Evolutionary conservation across 768 basidiomycete genomes (phyloP).

Genomic region (Termitomyces eurrhizus): DNA sequence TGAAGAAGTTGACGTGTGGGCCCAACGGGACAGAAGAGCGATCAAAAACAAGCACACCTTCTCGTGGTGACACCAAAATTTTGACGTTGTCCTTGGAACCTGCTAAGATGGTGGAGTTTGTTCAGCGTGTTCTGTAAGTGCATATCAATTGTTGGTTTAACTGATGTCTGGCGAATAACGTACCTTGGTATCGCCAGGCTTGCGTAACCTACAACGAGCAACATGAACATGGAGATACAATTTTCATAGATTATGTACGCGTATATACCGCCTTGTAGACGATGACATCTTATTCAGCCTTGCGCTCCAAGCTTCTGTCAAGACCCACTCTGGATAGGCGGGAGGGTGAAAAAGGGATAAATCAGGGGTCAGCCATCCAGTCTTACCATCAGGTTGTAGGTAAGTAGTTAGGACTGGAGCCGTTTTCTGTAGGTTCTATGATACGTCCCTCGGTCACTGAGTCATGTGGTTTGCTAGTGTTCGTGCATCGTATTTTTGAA

Average conservation of each 20-base stretch:
- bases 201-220: slow-evolving; percentile 59
- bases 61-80: slow-evolving; percentile 89
- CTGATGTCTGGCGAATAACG: slow-evolving; percentile 12
- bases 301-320: slow-evolving; percentile 78
- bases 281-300: slow-evolving; percentile 87
- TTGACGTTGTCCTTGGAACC: slow-evolving; percentile 58
- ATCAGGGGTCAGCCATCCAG: too few species aligned
- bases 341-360: too few species aligned
- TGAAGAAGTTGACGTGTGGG: slow-evolving; percentile 6
- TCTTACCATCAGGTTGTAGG: too few species aligned
- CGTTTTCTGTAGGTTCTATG: too few species aligned
- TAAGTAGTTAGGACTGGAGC: too few species aligned
- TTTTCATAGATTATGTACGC: background rate
- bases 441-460: too few species aligned
- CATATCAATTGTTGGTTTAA: background rate
- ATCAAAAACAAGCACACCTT: slow-evolving; percentile 36
- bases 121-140: slow-evolving; percentile 62
- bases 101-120: slow-evolving; percentile 81
- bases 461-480: too few species aligned
- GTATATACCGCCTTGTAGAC: slow-evolving; percentile 84
- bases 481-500: too few species aligned
- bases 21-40: background rate
- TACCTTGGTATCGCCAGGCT: slow-evolving; percentile 79
- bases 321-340: slow-evolving; percentile 90
- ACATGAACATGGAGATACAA: background rate